Evolutionary conservation across 306 rosid species (phyloP).

Genomic region (Vicia sativa): DNA sequence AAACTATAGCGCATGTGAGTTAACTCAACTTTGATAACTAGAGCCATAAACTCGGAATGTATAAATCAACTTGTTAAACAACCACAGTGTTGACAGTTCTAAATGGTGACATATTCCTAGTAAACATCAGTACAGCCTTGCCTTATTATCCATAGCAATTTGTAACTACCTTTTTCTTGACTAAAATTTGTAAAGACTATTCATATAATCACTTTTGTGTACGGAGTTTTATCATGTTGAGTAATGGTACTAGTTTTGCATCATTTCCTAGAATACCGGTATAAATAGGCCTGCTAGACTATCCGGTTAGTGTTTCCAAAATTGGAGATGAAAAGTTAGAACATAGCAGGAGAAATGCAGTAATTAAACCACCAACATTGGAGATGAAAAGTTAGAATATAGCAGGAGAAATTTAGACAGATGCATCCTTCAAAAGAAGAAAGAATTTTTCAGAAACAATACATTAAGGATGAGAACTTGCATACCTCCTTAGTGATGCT

Average conservation of each 20-base stretch:
- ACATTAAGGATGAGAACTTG: constrained; percentile 28
- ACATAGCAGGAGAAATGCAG: constrained; percentile 2
- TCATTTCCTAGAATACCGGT: constrained; percentile 7
- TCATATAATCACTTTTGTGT: constrained; percentile 4
- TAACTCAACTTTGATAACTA: no score
- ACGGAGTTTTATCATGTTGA: constrained; percentile 5
- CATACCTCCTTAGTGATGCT: constrained; percentile 72
- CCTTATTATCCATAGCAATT: no score
- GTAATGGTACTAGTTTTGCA: constrained; percentile 14
- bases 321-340: neutral
- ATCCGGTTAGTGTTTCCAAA: constrained; percentile 22
- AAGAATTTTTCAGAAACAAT: constrained; percentile 25
- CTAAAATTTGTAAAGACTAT: neutral
- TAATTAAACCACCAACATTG: constrained; percentile 4
- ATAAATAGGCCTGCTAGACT: constrained; percentile 1
- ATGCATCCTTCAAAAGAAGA: constrained; percentile 13
- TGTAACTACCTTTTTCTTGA: neutral
- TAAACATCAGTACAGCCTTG: no score
- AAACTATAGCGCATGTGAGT: no score
- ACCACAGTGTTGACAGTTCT: no score
- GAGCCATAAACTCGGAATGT: no score
- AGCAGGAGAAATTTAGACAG: constrained; percentile 16
- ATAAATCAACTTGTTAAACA: no score
- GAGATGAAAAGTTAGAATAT: neutral
- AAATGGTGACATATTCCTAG: no score